These are phyloP conservation scores for Entrophospora sp. DNA, from an alignment of 192 early-diverging fungal genomes.

Conservation along the genomic window DNA sequence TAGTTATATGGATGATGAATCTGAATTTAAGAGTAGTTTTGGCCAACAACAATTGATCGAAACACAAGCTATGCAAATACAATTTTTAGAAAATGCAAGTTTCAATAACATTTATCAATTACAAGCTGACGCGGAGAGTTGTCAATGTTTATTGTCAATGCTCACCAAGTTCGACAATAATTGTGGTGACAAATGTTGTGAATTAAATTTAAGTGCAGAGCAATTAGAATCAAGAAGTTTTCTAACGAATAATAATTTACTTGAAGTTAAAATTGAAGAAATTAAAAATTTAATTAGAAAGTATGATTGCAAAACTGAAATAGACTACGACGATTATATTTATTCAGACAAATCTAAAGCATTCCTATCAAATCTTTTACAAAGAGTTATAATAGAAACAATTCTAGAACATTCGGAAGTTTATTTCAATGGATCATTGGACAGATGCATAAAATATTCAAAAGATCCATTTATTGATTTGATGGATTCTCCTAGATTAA, in stretches of 20 bases:
- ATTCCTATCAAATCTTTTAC: not conserved
- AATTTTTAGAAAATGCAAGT: not conserved
- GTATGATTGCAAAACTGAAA: not conserved
- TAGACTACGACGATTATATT: not conserved
- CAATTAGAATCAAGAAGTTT: too few relatives aligned
- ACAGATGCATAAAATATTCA: too few relatives aligned
- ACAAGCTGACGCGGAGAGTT: not conserved
- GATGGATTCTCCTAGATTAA: too few relatives aligned
- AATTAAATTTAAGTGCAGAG: too few relatives aligned
- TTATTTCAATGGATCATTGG: constrained; percentile 8
- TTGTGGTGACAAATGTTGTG: too few relatives aligned
- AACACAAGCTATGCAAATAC: not conserved
- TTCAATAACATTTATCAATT: constrained; percentile 6
- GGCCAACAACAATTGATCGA: constrained; percentile 9
- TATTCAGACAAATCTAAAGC: not conserved
- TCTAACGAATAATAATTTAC: too few relatives aligned
- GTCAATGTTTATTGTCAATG: not conserved
- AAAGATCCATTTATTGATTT: too few relatives aligned
- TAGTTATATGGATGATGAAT: not conserved
- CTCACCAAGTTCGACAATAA: not conserved
- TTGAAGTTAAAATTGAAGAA: not conserved
- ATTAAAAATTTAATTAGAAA: not conserved
- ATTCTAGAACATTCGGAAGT: constrained; percentile 1
- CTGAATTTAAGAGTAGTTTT: too few relatives aligned
- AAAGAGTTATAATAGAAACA: not conserved